A percentile compares a stretch with the other conserved stretches of the same genome.
These are phyloP conservation scores for Claviceps paspali DNA, from an alignment of 2,329 filamentous ascomycete genomes.

Conservation along the genomic window DNA sequence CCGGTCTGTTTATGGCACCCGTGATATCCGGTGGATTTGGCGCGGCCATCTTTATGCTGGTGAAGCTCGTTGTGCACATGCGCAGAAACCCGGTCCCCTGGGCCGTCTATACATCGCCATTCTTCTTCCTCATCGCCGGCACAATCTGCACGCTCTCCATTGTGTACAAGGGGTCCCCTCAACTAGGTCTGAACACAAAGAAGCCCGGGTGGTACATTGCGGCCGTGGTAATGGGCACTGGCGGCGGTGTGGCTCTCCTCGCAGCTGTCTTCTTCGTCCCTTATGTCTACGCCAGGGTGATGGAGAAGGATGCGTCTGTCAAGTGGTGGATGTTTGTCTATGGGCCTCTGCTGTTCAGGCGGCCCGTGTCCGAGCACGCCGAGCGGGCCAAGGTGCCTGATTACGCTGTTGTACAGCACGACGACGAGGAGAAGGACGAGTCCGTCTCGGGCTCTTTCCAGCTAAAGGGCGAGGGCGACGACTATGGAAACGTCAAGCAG, in stretches of 20 bases:
- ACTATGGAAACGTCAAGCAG: too few relatives aligned
- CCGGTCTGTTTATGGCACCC: conserved; percentile 57
- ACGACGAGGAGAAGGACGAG: conserved; percentile 25
- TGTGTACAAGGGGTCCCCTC: conserved; percentile 68
- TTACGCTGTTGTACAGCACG: conserved; percentile 62
- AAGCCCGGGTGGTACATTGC: conserved; percentile 50
- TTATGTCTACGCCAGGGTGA: conserved; percentile 48
- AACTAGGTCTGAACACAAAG: conserved; percentile 45
- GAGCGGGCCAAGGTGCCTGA: conserved; percentile 49
- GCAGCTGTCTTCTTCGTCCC: conserved; percentile 59
- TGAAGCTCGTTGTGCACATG: conserved; percentile 49
- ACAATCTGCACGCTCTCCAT: conserved; percentile 63
- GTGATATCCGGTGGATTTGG: conserved; percentile 48
- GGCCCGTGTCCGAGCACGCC: conserved; percentile 35
- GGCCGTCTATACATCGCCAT: conserved; percentile 58
- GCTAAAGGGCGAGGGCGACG: too few relatives aligned
- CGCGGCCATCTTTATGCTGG: conserved; percentile 53
- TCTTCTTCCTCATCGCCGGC: conserved; percentile 63
- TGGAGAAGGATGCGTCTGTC: conserved; percentile 51
- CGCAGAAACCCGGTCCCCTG: conserved; percentile 56
- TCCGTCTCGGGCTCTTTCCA: conserved; percentile 20
- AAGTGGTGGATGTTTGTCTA: conserved; percentile 46
- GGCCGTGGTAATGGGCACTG: conserved; percentile 48
- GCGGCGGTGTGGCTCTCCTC: conserved; percentile 41
- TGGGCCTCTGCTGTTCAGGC: conserved; percentile 49